Conservation (phyloP, 139 green algal genomes). For the Gonium pectorale region DNA sequence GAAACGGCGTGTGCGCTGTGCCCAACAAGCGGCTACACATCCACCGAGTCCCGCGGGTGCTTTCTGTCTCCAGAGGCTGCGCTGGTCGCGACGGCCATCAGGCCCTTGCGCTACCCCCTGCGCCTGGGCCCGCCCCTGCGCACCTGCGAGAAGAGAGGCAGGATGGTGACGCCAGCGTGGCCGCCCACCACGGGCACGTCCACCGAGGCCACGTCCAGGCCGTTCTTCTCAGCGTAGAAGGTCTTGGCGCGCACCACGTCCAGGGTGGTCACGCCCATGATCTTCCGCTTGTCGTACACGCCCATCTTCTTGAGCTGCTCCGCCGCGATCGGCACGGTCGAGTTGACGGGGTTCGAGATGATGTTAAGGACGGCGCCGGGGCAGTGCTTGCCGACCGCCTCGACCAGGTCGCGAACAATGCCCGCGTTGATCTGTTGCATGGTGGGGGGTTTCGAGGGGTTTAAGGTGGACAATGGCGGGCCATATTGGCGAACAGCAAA, state of each 20-base stretch:
- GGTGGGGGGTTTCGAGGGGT: too few relatives aligned
- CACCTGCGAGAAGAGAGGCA: conserved; percentile 98
- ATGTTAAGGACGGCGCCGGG: conserved; percentile 91
- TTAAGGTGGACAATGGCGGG: too few relatives aligned
- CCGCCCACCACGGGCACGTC: conserved; percentile 98
- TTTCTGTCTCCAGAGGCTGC: too few relatives aligned
- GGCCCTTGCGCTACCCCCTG: too few relatives aligned
- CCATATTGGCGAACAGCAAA: too few relatives aligned
- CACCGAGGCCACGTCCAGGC: conserved; percentile 85
- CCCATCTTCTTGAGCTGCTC: conserved; percentile 89
- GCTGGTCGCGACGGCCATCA: too few relatives aligned
- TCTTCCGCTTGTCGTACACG: conserved; percentile 85
- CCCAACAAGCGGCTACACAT: too few relatives aligned
- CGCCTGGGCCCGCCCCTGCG: too few relatives aligned
- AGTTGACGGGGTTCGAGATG: conserved; percentile 99
- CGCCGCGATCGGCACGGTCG: conserved; percentile 97
- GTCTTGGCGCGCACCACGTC: conserved; percentile 94
- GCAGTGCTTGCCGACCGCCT: conserved; percentile 91
- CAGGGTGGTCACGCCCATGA: conserved; percentile 89
- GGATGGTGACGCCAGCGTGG: conserved; percentile 98
- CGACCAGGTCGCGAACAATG: conserved; percentile 92
- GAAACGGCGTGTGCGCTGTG: too few relatives aligned
- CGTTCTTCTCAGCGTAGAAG: conserved; percentile 95
- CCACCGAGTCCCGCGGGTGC: too few relatives aligned
- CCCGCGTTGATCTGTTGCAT: conserved; percentile 86